Conservation (phyloP, 2,329 filamentous ascomycete species). For the Curvularia hawaiiensis region DNA sequence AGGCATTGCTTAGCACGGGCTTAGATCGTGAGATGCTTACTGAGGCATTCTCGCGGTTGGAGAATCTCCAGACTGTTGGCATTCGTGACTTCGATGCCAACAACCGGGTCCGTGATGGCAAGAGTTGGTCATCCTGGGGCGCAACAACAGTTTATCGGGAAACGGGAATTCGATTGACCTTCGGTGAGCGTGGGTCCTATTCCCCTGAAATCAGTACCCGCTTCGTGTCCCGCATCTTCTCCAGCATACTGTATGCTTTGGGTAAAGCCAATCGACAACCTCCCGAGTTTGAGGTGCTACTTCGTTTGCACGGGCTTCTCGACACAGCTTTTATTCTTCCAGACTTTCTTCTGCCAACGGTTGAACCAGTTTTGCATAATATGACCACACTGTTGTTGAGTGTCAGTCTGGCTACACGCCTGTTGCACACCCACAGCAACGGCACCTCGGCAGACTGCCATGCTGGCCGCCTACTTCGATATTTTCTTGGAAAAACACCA, state of each 20-base stretch:
- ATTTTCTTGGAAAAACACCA: constrained; percentile 49
- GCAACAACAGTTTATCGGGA: constrained; percentile 46
- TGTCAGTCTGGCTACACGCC: constrained; percentile 22
- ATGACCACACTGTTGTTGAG: constrained; percentile 55
- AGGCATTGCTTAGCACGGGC: constrained; percentile 49
- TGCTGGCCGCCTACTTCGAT: constrained; percentile 27
- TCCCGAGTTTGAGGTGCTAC: constrained; percentile 56
- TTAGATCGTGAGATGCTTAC: constrained; percentile 59
- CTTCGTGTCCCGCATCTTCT: constrained; percentile 27
- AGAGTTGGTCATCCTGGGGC: constrained; percentile 63
- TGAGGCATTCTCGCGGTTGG: constrained; percentile 61
- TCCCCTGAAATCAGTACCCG: constrained; percentile 8
- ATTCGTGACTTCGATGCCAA: constrained; percentile 63
- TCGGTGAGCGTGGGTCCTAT: constrained; percentile 12
- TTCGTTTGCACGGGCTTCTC: constrained; percentile 46
- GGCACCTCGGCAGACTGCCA: constrained; percentile 9
- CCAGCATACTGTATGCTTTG: constrained; percentile 27
- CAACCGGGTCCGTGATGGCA: constrained; percentile 57
- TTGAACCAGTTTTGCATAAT: constrained; percentile 52
- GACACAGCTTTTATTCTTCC: constrained; percentile 55
- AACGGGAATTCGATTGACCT: constrained; percentile 39
- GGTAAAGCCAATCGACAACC: constrained; percentile 44
- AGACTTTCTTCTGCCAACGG: constrained; percentile 42
- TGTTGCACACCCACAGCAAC: constrained; percentile 21
- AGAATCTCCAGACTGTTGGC: constrained; percentile 61